These are phyloP conservation scores for Lecanicillium sp. DNA, from an alignment of 2,329 filamentous ascomycete genomes.

Conservation along the genomic window DNA sequence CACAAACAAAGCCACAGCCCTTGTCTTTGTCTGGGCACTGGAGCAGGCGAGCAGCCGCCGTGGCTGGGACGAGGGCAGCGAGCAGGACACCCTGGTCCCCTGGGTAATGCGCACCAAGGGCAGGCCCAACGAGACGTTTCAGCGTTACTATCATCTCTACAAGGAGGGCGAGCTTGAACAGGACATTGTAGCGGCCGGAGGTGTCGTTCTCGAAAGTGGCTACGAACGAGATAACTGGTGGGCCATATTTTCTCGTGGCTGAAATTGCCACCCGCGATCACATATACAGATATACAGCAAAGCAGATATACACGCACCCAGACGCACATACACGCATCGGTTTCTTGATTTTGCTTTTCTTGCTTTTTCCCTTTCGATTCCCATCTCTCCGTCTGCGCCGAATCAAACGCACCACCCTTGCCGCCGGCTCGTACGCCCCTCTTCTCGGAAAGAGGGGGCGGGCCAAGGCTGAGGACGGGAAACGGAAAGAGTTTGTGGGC, in stretches of 20 bases:
- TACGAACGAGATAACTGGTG: constrained; percentile 99
- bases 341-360: too few relatives aligned
- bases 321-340: too few relatives aligned
- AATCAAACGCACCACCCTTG: too few relatives aligned
- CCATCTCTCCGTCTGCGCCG: too few relatives aligned
- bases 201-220: constrained; percentile 67
- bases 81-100: constrained; percentile 91
- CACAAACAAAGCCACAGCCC: constrained; percentile 49
- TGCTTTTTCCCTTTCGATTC: too few relatives aligned
- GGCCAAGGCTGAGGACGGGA: too few relatives aligned
- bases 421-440: too few relatives aligned
- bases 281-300: constrained; percentile 13
- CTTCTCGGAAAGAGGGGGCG: too few relatives aligned
- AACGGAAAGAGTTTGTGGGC: too few relatives aligned
- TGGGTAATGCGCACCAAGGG: constrained; percentile 64
- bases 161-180: constrained; percentile 77
- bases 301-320: too few relatives aligned
- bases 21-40: constrained; percentile 92
- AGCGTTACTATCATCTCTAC: constrained; percentile 94
- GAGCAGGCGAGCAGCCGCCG: constrained; percentile 83
- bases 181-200: constrained; percentile 69
- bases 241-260: constrained; percentile 67
- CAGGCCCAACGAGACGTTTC: constrained; percentile 54
- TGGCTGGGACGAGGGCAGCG: constrained; percentile 77
- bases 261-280: too few relatives aligned